phyloP scores from a whole-genome alignment of 2,329 filamentous ascomycete genomes.

The Zymoseptoria pseudotritici region DNA sequence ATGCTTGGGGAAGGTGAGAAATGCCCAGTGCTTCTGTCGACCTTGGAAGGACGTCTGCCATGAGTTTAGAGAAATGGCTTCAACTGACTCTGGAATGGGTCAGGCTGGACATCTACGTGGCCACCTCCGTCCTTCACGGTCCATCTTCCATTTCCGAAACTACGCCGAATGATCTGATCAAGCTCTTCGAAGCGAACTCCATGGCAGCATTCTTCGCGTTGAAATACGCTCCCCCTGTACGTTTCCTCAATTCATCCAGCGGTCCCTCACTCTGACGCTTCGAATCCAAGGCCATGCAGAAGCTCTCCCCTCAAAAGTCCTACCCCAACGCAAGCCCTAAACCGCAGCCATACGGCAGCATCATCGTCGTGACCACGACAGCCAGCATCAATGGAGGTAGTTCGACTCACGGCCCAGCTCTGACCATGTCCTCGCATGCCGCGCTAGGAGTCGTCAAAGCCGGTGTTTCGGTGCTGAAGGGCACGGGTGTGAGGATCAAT shows the following conservation, averaged over 20 bases:
- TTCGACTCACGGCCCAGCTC: constrained; percentile 48
- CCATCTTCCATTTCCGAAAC: constrained; percentile 51
- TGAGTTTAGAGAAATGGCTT: background rate
- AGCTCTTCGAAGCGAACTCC: constrained; percentile 53
- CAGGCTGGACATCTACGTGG: constrained; percentile 55
- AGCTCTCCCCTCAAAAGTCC: constrained; percentile 46
- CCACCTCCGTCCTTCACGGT: constrained; percentile 50
- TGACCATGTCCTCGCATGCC: constrained; percentile 54
- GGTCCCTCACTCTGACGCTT: background rate
- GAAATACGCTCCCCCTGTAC: constrained; percentile 53
- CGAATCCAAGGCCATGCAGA: constrained; percentile 44
- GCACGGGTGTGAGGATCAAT: constrained; percentile 53
- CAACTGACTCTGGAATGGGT: background rate
- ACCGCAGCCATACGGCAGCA: constrained; percentile 52
- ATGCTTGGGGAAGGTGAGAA: constrained; percentile 44
- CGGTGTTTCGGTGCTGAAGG: constrained; percentile 52
- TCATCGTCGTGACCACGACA: constrained; percentile 54
- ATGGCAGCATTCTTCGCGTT: constrained; percentile 58
- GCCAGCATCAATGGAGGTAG: constrained; percentile 48
- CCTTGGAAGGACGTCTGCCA: background rate
- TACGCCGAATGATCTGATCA: constrained; percentile 48
- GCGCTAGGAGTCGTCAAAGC: constrained; percentile 54
- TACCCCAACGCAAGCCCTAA: constrained; percentile 58
- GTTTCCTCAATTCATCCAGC: background rate
- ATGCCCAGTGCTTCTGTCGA: background rate